These are phyloP conservation scores for Rhizopogon sp. DNA, from an alignment of 768 basidiomycete species.

Conservation along the genomic window DNA sequence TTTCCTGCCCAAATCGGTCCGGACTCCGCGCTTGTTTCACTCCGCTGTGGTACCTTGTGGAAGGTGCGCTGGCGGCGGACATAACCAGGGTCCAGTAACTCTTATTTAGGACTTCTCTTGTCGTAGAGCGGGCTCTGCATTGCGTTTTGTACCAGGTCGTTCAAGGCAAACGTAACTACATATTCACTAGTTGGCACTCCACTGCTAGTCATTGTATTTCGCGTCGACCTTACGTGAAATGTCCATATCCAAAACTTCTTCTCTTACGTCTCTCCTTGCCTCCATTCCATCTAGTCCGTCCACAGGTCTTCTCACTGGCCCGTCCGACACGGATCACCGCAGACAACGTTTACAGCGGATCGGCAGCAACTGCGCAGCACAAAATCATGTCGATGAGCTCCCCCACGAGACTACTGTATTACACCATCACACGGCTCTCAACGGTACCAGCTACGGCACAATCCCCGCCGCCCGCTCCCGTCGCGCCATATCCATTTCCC, in stretches of 20 bases:
- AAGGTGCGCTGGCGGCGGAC: background rate
- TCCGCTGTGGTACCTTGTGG: no score
- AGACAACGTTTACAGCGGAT: conserved; percentile 57
- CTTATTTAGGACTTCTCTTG: background rate
- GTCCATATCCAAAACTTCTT: conserved; percentile 14
- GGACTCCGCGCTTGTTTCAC: no score
- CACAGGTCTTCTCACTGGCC: conserved; percentile 37
- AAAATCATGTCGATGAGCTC: conserved; percentile 8
- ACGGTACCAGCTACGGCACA: conserved; percentile 52
- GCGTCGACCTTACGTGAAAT: conserved; percentile 4
- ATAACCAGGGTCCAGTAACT: background rate
- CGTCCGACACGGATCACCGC: conserved; percentile 56
- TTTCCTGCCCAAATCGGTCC: background rate
- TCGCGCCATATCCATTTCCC: conserved; percentile 19
- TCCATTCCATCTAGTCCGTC: conserved; percentile 9
- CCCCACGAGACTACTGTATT: conserved; percentile 33
- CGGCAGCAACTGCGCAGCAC: conserved; percentile 23
- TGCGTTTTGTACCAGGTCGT: background rate
- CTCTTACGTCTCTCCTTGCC: conserved; percentile 12
- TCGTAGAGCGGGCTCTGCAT: background rate
- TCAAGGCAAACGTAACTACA: no score
- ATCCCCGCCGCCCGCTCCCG: conserved; percentile 28
- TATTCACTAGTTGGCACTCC: no score
- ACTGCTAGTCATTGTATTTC: no score
- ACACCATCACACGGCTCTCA: conserved; percentile 14